Percentiles rank a stretch among this genome's conserved stretches.
Conservation (phyloP, 768 basidiomycete genomes). For the Leccinum obscurum region DNA sequence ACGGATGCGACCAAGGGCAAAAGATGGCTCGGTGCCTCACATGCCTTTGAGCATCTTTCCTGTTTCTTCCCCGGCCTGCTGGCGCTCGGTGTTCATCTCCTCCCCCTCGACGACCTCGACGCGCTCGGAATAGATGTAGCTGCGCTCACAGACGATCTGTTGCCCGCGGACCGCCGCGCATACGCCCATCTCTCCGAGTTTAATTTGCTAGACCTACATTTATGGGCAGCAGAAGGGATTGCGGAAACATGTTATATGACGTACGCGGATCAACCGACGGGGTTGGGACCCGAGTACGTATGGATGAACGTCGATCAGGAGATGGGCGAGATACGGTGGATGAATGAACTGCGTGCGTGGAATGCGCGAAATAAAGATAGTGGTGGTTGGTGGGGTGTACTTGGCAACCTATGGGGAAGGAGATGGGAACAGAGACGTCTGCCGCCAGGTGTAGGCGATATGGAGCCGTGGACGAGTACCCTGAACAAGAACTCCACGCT, state of each 20-base stretch:
- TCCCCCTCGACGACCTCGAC: constrained; percentile 55
- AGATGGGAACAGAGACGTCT: constrained; percentile 27
- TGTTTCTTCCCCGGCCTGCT: constrained; percentile 79
- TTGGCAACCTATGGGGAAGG: background rate
- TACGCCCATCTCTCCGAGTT: constrained; percentile 42
- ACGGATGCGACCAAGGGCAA: constrained; percentile 45
- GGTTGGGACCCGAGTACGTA: constrained; percentile 61
- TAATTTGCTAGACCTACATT: constrained; percentile 58
- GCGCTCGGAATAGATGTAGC: constrained; percentile 46
- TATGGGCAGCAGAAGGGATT: constrained; percentile 77
- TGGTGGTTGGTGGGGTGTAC: background rate
- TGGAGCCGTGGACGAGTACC: constrained; percentile 22
- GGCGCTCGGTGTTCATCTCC: constrained; percentile 65
- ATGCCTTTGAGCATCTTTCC: constrained; percentile 67
- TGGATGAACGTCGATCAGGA: constrained; percentile 17
- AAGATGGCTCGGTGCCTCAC: constrained; percentile 36
- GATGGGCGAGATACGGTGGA: constrained; percentile 22
- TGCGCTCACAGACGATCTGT: constrained; percentile 31
- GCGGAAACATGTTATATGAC: constrained; percentile 69
- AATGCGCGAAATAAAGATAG: constrained; percentile 20
- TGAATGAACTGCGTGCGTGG: constrained; percentile 45
- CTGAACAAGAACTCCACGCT: background rate
- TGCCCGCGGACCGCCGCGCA: constrained; percentile 25
- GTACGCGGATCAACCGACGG: constrained; percentile 70
- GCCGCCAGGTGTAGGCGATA: constrained; percentile 53